A percentile compares a stretch with the other conserved stretches of the same genome.
Evolutionary conservation across 2,329 filamentous ascomycete species (phyloP).

Genomic region (Phyllosticta citribraziliensis): DNA sequence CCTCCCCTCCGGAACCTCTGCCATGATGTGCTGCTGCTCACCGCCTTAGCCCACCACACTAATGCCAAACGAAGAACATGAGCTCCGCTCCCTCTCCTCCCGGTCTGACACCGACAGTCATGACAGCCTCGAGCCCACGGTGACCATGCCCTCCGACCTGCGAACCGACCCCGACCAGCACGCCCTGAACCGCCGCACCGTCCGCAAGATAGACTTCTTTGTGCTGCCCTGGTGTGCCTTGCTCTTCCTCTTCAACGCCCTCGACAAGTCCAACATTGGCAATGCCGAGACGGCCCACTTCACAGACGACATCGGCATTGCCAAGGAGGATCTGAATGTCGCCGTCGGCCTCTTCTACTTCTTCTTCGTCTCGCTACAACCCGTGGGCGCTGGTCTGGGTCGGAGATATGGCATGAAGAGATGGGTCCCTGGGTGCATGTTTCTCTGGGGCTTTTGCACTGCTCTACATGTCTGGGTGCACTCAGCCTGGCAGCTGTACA

Average conservation of each 20-base stretch:
- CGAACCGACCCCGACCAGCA: constrained; percentile 3
- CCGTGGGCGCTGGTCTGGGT: constrained; percentile 47
- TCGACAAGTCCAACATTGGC: constrained; percentile 46
- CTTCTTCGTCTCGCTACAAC: constrained; percentile 50
- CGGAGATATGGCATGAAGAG: constrained; percentile 45
- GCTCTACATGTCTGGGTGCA: constrained; percentile 38
- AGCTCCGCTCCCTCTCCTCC: not conserved
- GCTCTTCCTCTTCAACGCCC: constrained; percentile 43
- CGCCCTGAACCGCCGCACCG: constrained; percentile 25
- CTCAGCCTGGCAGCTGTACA: constrained; percentile 38
- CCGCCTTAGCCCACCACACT: not conserved
- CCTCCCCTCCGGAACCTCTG: no score
- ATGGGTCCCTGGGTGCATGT: constrained; percentile 51
- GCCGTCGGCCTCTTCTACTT: constrained; percentile 49
- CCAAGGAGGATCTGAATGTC: constrained; percentile 44
- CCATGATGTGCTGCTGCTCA: constrained; percentile 1
- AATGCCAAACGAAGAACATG: not conserved
- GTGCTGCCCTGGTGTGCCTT: constrained; percentile 43
- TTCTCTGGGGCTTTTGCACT: constrained; percentile 42
- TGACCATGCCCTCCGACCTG: constrained; percentile 9
- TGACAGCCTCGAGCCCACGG: not conserved
- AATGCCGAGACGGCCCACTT: constrained; percentile 51
- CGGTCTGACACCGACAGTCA: constrained; percentile 1
- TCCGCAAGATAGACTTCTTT: constrained; percentile 41
- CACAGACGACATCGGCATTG: constrained; percentile 44